Evolutionary conservation across 2,329 filamentous ascomycete species (phyloP), one percentile per base, ranked within the genome.

Genomic region (Lithohypha guttulata): DNA sequence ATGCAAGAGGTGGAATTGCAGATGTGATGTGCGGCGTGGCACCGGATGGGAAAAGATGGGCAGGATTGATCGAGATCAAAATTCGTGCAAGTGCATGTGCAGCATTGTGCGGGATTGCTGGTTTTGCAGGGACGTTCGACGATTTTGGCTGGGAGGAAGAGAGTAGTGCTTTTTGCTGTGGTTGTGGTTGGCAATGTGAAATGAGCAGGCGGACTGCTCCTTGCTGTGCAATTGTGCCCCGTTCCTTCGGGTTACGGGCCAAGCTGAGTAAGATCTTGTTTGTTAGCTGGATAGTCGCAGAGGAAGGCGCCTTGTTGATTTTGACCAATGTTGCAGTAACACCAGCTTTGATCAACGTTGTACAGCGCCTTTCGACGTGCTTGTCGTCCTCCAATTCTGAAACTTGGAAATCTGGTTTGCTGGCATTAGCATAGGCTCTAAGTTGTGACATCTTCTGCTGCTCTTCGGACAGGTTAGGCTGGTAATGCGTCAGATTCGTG

Each of bases 341-440:
- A 6, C 81, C 84, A 1, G 81, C 80, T 20, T 89, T 78, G 43
- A 96, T 82, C 9, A 95, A 71, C 8, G 71, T 73, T 55, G 74
- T 77, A 59, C 89, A 95, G 17, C 91, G 77, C 44, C 72, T 70
- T 11, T 74, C 69, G 22, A 93, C 86, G 48, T 83, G 77, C 2
- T 79, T 69, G 42, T 93, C 79, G 44, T 86, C 75, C 42, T 91
- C 79, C 0, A 93, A 66, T 6, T 76, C 74, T 54, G 87, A 76
- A 0, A 68, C 57, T 14, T 59, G 56, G n/a, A 26, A 4, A n/a
- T 72, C 56, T 44, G 75, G 73, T 53, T 84, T 86, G 4, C 79
- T 78, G 1, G 85, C 82, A 55, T 93, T 84, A 10, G 91, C 91
- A 53, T 96, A 98, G 2, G 86, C 84, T 65, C 93, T 95, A 30